phyloP scores from a whole-genome alignment of 2,329 filamentous ascomycete species.

The Aspergillus neoniger region DNA sequence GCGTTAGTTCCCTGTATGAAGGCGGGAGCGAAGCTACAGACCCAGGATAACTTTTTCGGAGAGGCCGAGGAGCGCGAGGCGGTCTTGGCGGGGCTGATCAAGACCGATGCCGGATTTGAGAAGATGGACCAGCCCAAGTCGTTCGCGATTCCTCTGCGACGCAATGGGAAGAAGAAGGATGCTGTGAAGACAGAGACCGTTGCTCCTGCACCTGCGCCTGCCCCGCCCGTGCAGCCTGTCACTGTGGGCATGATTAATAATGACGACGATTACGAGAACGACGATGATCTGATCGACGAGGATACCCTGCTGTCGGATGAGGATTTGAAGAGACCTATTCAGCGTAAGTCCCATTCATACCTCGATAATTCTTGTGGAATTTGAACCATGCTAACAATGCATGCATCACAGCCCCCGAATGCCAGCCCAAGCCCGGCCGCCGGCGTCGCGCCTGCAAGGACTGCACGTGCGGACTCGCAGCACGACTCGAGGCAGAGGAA shows the following conservation, averaged over 20 bases:
- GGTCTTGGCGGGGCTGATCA: conserved; percentile 77
- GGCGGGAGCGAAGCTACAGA: conserved; percentile 24
- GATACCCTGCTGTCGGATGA: conserved; percentile 79
- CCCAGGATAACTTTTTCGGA: conserved; percentile 23
- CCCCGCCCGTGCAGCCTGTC: conserved; percentile 6
- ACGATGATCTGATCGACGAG: conserved; percentile 19
- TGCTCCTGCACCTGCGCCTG: conserved; percentile 1
- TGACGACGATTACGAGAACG: conserved; percentile 18
- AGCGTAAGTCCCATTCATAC: conserved; percentile 63
- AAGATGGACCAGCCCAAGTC: conserved; percentile 67
- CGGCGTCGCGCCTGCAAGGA: conserved; percentile 96
- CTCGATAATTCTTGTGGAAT: too few species aligned
- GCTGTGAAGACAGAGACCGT: conserved; percentile 16
- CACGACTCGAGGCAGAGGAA: conserved; percentile 85
- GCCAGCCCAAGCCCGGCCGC: conserved; percentile 74
- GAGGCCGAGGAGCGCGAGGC: conserved; percentile 58
- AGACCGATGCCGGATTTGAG: conserved; percentile 65
- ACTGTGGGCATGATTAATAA: conserved; percentile 15
- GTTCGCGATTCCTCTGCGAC: conserved; percentile 60
- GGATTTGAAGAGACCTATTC: conserved; percentile 75
- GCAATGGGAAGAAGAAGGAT: conserved; percentile 63
- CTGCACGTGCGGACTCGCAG: conserved; percentile 90
- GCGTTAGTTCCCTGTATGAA: conserved; percentile 63
- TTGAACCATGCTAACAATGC: conserved; percentile 13
- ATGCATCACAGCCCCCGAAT: conserved; percentile 68